Evolutionary conservation across 805 yeast genomes (phyloP).

Genomic region (Candida ficus): DNA sequence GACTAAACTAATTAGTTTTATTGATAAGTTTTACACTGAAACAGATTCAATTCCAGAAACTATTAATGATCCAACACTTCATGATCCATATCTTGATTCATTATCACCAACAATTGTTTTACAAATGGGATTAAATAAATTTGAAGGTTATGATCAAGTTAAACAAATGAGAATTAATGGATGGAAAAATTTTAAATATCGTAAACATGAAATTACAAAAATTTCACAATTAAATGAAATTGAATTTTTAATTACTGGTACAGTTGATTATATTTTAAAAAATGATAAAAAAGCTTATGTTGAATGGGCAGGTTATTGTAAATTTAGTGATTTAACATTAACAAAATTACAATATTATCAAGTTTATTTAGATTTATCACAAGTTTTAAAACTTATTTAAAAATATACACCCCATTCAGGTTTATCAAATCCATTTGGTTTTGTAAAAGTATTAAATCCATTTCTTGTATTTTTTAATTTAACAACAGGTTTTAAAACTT

Average conservation of each 20-base stretch:
- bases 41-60: too few relatives aligned
- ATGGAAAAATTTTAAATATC: not conserved
- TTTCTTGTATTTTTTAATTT: constrained; percentile 4
- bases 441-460: constrained; percentile 4
- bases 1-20: too few relatives aligned
- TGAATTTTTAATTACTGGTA: not conserved
- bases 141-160: not conserved
- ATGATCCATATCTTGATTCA: not conserved
- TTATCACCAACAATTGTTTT: not conserved
- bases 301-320: not conserved
- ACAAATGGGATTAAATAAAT: not conserved
- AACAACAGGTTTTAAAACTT: constrained; percentile 5
- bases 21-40: too few relatives aligned
- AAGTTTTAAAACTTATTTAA: not conserved
- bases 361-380: not conserved
- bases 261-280: not conserved
- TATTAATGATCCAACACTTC: too few relatives aligned
- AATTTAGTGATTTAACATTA: not conserved
- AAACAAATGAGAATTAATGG: constrained; percentile 1
- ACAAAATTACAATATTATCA: not conserved
- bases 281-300: not conserved
- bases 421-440: constrained; percentile 1
- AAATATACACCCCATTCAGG: constrained; percentile 3
- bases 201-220: not conserved
- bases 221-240: not conserved